Base-by-base conservation (phyloP, 495 filamentous ascomycete species). In the Aspergillus haitiensis region DNA sequence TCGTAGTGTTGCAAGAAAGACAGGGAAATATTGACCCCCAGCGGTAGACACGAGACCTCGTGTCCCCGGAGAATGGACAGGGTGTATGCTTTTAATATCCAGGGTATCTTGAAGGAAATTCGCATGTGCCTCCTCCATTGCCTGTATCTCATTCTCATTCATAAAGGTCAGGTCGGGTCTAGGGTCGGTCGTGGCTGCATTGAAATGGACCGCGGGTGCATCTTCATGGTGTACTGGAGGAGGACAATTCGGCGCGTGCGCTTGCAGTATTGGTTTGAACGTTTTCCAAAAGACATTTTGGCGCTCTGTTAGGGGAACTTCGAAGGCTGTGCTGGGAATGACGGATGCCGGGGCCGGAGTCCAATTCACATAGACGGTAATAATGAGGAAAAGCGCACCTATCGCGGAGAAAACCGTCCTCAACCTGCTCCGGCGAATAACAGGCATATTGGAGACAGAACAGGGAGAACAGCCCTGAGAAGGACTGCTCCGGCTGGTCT, bases 21-120 rank as follows among this genome's bases (percentile, higher is more conserved):
- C 72, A 0, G 80, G 77, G 6, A 82, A 64, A 58, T 78, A 81
- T 6, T 64, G 64, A 10, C 72, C 72, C 2, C 79, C 76, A 3
- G 80, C 80, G 11, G 77, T 78, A 0, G 81, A 82, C 5, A 86
- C 84, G 31, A 87, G 68, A 2, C 84, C 84, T 32, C 73, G 73
- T n/a, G 82, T 81, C 9, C 73, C 70, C 2, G 69, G 58, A 2
- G 72, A 70, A 65, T 79, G 81, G 3, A 75, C 75, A 0, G 80
- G 75, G 31, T 68, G 72, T 21, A 77, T 67, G 2, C 59, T 60
- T 55, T 68, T 75, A 0, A 70, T 60, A 8, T 60, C 56, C 12
- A 64, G 65, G 15, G 79, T 68, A 40, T 72, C 68, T 31, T 71
- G 59, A 11, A 83, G 56, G 64, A 80, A 83, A 1, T 60, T 60